Evolutionary conservation across 139 green algal species (phyloP).

Genomic region (Auxenochlorella pyrenoidosa): DNA sequence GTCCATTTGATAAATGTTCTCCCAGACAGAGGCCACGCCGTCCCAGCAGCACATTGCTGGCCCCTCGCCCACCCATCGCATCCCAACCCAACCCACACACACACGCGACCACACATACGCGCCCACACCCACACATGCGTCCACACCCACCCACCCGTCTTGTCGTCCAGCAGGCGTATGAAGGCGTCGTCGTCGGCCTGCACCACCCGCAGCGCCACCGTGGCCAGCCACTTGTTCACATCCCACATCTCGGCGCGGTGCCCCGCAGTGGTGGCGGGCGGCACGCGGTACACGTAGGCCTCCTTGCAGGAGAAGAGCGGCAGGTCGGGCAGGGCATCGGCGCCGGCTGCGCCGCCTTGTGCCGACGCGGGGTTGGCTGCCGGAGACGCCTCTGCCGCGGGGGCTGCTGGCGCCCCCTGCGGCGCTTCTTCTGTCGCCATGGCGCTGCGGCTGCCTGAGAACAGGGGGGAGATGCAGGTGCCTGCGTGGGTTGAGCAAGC

Average conservation of each 20-base stretch:
- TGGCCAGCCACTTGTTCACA: constrained; percentile 74
- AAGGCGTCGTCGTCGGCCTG: constrained; percentile 36
- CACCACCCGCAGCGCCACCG: constrained; percentile 45
- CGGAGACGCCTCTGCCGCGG: not conserved
- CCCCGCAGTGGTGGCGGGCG: constrained; percentile 59
- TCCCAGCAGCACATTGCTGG: no score
- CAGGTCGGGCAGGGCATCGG: constrained; percentile 12
- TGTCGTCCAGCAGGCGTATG: constrained; percentile 42
- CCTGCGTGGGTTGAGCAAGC: no score
- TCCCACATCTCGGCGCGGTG: constrained; percentile 80
- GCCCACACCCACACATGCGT: not conserved
- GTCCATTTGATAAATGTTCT: no score
- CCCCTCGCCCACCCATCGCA: no score
- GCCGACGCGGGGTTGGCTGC: not conserved
- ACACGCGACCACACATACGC: no score
- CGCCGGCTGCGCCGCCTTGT: not conserved
- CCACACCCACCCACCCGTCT: constrained; percentile 24
- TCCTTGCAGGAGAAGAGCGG: constrained; percentile 40
- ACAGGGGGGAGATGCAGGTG: no score
- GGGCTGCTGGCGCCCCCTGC: not conserved
- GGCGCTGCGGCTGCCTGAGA: not conserved
- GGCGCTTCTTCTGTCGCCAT: not conserved
- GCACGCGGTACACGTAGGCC: constrained; percentile 71
- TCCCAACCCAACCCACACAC: no score
- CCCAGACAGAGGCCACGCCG: no score